These are phyloP conservation scores for Heracleum sosnowskyi DNA, from an alignment of 129 eudicot genomes.

Conservation along the genomic window DNA sequence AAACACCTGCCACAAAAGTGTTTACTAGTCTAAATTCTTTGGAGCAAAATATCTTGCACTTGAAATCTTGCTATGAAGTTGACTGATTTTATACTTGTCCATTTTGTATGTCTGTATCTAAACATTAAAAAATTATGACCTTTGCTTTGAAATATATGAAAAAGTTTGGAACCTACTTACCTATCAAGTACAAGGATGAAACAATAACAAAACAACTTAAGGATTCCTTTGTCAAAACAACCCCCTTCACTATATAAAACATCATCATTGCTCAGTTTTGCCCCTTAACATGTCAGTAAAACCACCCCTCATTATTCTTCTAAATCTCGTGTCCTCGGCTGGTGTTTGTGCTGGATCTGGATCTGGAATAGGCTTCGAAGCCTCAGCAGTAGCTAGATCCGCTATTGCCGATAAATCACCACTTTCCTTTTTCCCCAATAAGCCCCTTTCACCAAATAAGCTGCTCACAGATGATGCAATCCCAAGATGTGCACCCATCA, in stretches of 20 bases:
- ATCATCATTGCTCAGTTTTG: slow-evolving; percentile 47
- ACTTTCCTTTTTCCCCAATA: slow-evolving; percentile 70
- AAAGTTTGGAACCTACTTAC: neutral
- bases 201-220: neutral
- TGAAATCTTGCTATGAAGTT: neutral
- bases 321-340: slow-evolving; percentile 73
- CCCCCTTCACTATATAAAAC: slow-evolving; percentile 23
- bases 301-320: slow-evolving; percentile 86
- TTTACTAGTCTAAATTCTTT: neutral
- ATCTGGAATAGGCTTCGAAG: slow-evolving; percentile 24
- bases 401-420: slow-evolving; percentile 30
- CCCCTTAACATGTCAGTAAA: slow-evolving; percentile 84
- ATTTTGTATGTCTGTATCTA: neutral
- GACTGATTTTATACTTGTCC: neutral
- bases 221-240: neutral
- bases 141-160: neutral
- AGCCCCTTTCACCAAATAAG: slow-evolving; percentile 74
- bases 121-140: neutral
- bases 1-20: neutral
- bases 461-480: slow-evolving; percentile 73
- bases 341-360: slow-evolving; percentile 32
- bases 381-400: slow-evolving; percentile 23
- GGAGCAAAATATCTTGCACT: neutral
- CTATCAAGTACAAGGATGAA: neutral
- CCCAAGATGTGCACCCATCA: slow-evolving; percentile 88